Evolutionary conservation across 179 eudicot species (phyloP), one percentile per base, ranked within the genome.

Genomic region (Camellia oleifera): DNA sequence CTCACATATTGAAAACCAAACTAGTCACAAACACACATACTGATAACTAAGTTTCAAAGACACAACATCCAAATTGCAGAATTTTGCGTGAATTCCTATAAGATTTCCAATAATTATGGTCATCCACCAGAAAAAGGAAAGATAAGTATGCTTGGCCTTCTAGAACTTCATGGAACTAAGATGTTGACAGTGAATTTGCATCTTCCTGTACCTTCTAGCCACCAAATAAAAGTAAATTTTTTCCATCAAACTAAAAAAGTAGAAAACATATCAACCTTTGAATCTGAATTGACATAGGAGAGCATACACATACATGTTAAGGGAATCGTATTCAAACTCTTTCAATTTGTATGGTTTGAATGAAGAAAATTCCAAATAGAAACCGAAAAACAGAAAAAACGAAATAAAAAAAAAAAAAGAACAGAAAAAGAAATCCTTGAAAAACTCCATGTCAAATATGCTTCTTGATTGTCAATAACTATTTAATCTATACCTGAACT

Each of bases 401-500:
- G 7, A 42, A 20, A 20, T n/a, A 8, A 72, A 67, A 54, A 72
- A 23, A 9, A 9, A n/a, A 20, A 62, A 64, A 56, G 18, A 18
- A n/a, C 12, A 3, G 13, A 46, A 53, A 58, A 69, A 7, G 20
- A 69, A 79, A 12, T 20, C 70, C 44, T 69, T 40, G 3, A 69
- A 26, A 26, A 26, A 82, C 69, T 66, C 67, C 78, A 62, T 20
- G 72, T 64, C 68, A 48, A 69, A 46, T n/a, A 12, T 70, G 70
- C 75, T 78, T 74, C 70, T 78, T 42, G 13, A 52, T 67, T 48
- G 48, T 7, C 68, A 58, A 56, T 73, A 17, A 56, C 54, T 56
- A 57, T 48, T 72, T 53, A 61, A 61, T 70, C 80, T 77, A 78
- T 69, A 60, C 77, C 65, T 48, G 54, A 71, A 75, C 71, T 26